Base-by-base conservation (phyloP, 2,329 filamentous ascomycete genomes). In the Hypomyces rosellus region DNA sequence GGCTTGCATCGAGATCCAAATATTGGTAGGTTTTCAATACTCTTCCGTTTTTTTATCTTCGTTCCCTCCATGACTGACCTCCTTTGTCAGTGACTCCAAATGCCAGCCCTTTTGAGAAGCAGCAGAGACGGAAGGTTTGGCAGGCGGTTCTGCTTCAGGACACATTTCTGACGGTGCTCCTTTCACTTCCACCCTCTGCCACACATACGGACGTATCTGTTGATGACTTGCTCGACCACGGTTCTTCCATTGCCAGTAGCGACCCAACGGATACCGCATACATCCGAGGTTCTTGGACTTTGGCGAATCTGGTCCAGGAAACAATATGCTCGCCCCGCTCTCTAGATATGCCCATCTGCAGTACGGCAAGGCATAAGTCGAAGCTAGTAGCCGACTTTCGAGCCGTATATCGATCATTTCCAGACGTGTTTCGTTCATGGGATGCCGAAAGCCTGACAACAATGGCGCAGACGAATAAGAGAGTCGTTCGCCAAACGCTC, bases 91-190 rank as follows among this genome's bases (percentile, higher is more conserved):
- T 84, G 18, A 79, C 79, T 1, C 86, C 86, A 0, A 74, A 82
- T 36, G 84, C 85, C 1, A 81, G 74, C 3, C 71, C 76, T 1
- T 85, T 86, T 51, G 86, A 91, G 56, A 91, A 90, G 63, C 86
- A 91, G 62, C 82, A 88, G 60, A 78, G 88, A 20, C 77, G 86
- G 45, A 91, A 90, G 62, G 75, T 91, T 2, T 92, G 88, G 88
- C 87, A 91, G 65, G 87, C 88, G 2, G 85, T 91, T 1, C 73
- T 89, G 22, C 77, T 89, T 13, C 88, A 92, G 66, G 88, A 92
- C 64, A 91, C 88, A 0, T 91, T 91, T 63, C 70, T 91, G 3
- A 90, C 86, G 0, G 85, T 91, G 0, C 76, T 91, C 0, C 74
- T 91, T 22, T 88, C 88, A 18, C 75, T 92, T 1, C 88, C 88